Percentiles rank a stretch among this genome's conserved stretches.
These are phyloP conservation scores for Claviceps lovelessii DNA, from an alignment of 2,329 filamentous ascomycete species.

Conservation along the genomic window DNA sequence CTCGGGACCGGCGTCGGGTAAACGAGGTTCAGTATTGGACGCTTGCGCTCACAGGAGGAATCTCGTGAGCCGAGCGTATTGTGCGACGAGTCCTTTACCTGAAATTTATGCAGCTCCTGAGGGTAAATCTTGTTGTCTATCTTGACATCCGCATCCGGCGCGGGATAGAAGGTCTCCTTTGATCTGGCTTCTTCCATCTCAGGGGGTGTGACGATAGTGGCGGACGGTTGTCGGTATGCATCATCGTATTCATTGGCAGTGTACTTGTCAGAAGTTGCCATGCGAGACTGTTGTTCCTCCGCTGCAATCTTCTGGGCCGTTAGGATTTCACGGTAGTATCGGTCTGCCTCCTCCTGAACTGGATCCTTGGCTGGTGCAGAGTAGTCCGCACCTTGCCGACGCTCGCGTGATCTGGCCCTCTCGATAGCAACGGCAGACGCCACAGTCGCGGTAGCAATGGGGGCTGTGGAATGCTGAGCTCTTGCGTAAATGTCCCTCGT, in stretches of 20 bases:
- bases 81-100: constrained; percentile 13
- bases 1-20: constrained; percentile 40
- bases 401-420: constrained; percentile 22
- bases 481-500: constrained; percentile 31
- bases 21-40: constrained; percentile 47
- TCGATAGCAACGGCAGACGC: constrained; percentile 29
- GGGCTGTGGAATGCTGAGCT: constrained; percentile 32
- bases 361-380: constrained; percentile 21
- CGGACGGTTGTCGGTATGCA: constrained; percentile 19
- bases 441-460: constrained; percentile 26
- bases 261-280: constrained; percentile 36
- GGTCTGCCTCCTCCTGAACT: constrained; percentile 43
- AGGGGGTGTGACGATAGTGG: constrained; percentile 41
- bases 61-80: constrained; percentile 32
- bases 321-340: constrained; percentile 40
- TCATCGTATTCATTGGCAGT: constrained; percentile 40
- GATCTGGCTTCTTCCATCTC: constrained; percentile 28
- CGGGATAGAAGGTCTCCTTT: constrained; percentile 37
- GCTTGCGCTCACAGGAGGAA: constrained; percentile 38
- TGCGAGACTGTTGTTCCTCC: constrained; percentile 39
- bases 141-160: constrained; percentile 47
- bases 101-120: constrained; percentile 29
- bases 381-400: constrained; percentile 17
- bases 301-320: constrained; percentile 39
- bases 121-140: constrained; percentile 46